A percentile compares a stretch with the other conserved stretches of the same genome.
Evolutionary conservation across 1,284 basidiomycete species (phyloP).

Genomic region (Trichosporon ovoides): DNA sequence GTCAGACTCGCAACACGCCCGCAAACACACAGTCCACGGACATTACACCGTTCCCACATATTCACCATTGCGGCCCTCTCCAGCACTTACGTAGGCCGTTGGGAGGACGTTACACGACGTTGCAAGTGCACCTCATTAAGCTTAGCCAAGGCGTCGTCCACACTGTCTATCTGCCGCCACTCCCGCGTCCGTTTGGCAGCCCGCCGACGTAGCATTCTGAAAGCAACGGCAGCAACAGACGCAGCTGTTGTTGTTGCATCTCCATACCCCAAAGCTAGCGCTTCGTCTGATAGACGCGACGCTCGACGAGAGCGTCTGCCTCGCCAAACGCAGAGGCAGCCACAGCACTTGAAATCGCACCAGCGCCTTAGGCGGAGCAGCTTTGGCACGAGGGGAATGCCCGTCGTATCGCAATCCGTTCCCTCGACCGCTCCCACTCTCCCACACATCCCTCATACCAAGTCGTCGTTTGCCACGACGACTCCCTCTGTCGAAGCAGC

Average conservation of each 20-base stretch:
- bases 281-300: no score
- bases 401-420: slow-evolving; percentile 2
- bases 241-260: not conserved
- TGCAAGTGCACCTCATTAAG: not conserved
- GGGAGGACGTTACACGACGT: not conserved
- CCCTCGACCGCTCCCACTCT: not conserved
- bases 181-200: slow-evolving; percentile 2
- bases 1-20: not conserved
- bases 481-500: not conserved
- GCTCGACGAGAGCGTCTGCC: not conserved
- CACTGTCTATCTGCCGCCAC: not conserved
- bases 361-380: slow-evolving; percentile 2
- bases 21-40: not conserved
- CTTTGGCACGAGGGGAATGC: slow-evolving; percentile 4
- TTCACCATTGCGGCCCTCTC: not conserved
- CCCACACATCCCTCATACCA: not conserved
- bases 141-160: not conserved
- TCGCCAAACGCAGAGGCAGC: not conserved
- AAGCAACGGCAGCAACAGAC: not conserved
- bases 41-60: not conserved
- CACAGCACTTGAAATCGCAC: slow-evolving; percentile 2
- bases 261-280: no score
- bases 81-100: not conserved
- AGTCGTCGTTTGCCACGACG: not conserved
- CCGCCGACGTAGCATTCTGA: not conserved